phyloP scores from a whole-genome alignment of 2,329 filamentous ascomycete genomes.

The Didymosphaeria variabile region DNA sequence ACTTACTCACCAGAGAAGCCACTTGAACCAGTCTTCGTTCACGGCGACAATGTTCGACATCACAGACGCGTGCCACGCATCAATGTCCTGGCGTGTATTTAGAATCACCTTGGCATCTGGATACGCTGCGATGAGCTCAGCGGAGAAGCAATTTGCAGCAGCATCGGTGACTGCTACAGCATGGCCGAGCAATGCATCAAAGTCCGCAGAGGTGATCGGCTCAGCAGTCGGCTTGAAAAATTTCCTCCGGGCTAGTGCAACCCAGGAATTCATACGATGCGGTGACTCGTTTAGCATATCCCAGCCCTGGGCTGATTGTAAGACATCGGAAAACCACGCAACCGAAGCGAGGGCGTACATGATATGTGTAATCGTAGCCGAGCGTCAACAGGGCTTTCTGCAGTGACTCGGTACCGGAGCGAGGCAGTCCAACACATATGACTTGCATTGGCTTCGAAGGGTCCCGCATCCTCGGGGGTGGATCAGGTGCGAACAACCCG shows the following conservation, averaged over 20 bases:
- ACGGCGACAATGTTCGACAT: constrained; percentile 16
- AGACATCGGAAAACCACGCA: not conserved
- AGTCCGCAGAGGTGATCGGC: constrained; percentile 37
- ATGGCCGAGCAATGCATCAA: constrained; percentile 54
- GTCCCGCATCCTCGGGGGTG: constrained; percentile 13
- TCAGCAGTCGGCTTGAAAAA: constrained; percentile 1
- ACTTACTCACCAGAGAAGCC: constrained; percentile 12
- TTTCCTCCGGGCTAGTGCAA: constrained; percentile 13
- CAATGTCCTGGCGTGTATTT: constrained; percentile 15
- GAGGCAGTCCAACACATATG: constrained; percentile 14
- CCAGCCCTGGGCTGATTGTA: constrained; percentile 9
- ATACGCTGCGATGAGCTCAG: constrained; percentile 57
- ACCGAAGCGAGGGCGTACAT: constrained; percentile 2
- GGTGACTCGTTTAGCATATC: constrained; percentile 18
- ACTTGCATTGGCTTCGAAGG: constrained; percentile 16
- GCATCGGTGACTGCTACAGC: constrained; percentile 39
- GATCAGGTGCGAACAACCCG: constrained; percentile 10
- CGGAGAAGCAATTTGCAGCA: constrained; percentile 23
- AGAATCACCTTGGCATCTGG: constrained; percentile 58
- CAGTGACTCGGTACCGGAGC: constrained; percentile 17
- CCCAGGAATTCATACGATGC: constrained; percentile 17
- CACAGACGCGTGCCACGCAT: constrained; percentile 15
- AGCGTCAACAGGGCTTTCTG: constrained; percentile 13
- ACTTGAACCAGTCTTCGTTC: constrained; percentile 18
- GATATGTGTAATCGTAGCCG: constrained; percentile 19